Conservation (phyloP, 2,329 filamentous ascomycete species). For the Parafenestella ontariensis region DNA sequence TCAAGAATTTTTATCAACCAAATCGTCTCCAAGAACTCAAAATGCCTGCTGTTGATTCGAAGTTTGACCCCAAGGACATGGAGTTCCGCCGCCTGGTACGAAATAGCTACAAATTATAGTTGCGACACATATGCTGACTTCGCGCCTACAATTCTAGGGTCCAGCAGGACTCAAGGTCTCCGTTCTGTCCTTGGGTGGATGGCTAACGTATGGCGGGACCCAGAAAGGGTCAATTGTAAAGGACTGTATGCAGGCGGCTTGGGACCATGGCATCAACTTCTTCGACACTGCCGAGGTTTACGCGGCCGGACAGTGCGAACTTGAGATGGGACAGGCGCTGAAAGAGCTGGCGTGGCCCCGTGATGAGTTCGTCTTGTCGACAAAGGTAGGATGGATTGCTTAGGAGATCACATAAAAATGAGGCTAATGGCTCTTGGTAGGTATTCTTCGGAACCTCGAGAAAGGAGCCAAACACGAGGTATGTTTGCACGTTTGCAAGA, state of each 20-base stretch:
- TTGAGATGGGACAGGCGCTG: constrained; percentile 62
- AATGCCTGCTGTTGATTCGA: constrained; percentile 53
- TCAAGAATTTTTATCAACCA: not conserved
- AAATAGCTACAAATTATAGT: constrained; percentile 28
- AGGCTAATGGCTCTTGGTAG: constrained; percentile 33
- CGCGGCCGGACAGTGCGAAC: constrained; percentile 66
- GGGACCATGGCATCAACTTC: constrained; percentile 59
- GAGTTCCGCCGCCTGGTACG: constrained; percentile 50
- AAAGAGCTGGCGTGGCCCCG: constrained; percentile 58
- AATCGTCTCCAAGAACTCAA: constrained; percentile 11
- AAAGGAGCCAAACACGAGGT: constrained; percentile 64
- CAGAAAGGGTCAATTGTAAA: constrained; percentile 54
- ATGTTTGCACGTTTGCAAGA: constrained; percentile 39
- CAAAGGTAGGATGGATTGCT: constrained; percentile 21
- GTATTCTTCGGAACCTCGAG: constrained; percentile 64
- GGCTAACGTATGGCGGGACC: constrained; percentile 57
- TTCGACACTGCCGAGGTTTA: constrained; percentile 62
- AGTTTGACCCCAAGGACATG: constrained; percentile 60
- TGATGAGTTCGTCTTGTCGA: constrained; percentile 40
- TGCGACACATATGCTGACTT: not conserved
- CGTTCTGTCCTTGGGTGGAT: constrained; percentile 57
- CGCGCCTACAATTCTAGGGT: constrained; percentile 13
- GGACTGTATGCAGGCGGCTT: constrained; percentile 59
- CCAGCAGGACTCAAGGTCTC: constrained; percentile 58
- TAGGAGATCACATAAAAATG: not conserved